These are phyloP conservation scores for Phragmites australis DNA, from an alignment of 176 grass and related monocot genomes.

Conservation along the genomic window DNA sequence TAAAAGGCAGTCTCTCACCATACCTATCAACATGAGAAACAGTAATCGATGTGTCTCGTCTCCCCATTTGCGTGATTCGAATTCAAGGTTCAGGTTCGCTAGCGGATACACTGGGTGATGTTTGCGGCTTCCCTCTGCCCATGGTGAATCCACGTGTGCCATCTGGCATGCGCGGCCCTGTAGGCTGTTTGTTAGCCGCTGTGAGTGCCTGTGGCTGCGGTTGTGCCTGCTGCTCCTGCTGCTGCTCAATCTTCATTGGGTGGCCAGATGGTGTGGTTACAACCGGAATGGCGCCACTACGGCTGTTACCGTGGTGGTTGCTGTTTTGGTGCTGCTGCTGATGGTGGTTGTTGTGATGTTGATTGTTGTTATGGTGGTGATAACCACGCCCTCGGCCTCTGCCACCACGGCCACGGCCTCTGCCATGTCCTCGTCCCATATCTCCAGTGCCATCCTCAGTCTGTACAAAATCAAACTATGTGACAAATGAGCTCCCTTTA, in stretches of 20 bases:
- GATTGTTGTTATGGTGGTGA: slow-evolving; percentile 58
- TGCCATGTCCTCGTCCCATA: slow-evolving; percentile 44
- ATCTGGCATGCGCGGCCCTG: slow-evolving; percentile 83
- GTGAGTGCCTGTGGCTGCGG: slow-evolving; percentile 38
- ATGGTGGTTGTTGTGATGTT: slow-evolving; percentile 41
- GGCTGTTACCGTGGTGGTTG: slow-evolving; percentile 52
- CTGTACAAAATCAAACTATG: slow-evolving; percentile 46
- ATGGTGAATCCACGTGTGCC: slow-evolving; percentile 78
- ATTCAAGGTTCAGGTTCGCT: slow-evolving; percentile 41
- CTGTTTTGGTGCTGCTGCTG: slow-evolving; percentile 43
- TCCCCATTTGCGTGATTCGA: neutral
- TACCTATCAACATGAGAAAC: slow-evolving; percentile 46
- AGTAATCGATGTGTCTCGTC: slow-evolving; percentile 1
- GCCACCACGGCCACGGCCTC: slow-evolving; percentile 53
- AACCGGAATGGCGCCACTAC: slow-evolving; percentile 37
- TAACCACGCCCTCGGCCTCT: slow-evolving; percentile 62
- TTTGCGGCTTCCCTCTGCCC: slow-evolving; percentile 71
- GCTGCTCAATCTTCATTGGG: slow-evolving; percentile 41
- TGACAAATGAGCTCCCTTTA: slow-evolving; percentile 1
- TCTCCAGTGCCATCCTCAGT: slow-evolving; percentile 58
- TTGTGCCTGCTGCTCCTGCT: slow-evolving; percentile 19
- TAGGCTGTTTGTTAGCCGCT: slow-evolving; percentile 62
- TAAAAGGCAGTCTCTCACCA: slow-evolving; percentile 53
- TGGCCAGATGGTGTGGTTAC: slow-evolving; percentile 56
- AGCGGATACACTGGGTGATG: neutral